Evolutionary conservation across 2,329 filamentous ascomycete species (phyloP).

Genomic region (Bipolaris oryzae): DNA sequence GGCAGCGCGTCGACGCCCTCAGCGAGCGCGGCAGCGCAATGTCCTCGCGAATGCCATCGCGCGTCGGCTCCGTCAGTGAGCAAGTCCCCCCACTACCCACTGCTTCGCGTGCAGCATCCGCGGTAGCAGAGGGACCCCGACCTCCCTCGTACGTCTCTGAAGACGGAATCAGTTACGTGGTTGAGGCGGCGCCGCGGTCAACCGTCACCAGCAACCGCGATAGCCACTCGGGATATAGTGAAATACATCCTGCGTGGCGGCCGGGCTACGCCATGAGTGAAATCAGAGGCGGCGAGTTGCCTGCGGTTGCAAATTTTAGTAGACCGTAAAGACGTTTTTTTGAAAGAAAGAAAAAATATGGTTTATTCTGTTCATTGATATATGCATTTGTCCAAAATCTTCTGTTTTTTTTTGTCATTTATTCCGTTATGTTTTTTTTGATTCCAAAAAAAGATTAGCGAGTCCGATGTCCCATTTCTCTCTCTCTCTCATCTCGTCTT

Average conservation of each 20-base stretch:
- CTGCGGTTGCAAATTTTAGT: background rate
- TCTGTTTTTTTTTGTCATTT: background rate
- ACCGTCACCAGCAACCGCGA: slow-evolving; percentile 11
- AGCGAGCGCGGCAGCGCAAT: slow-evolving; percentile 7
- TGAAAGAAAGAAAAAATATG: background rate
- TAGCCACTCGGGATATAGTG: slow-evolving; percentile 34
- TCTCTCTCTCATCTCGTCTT: too few relatives aligned
- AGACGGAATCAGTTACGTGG: slow-evolving; percentile 73
- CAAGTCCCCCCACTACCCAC: background rate
- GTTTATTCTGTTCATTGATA: too few relatives aligned
- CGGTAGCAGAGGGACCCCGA: slow-evolving; percentile 46
- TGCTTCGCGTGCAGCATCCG: background rate
- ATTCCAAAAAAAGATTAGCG: background rate
- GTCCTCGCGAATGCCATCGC: slow-evolving; percentile 8
- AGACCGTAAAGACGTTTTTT: background rate
- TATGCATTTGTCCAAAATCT: too few relatives aligned
- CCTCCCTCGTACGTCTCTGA: slow-evolving; percentile 80
- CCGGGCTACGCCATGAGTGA: slow-evolving; percentile 42
- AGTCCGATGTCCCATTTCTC: too few relatives aligned
- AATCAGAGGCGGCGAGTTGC: slow-evolving; percentile 24
- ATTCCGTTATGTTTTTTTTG: background rate
- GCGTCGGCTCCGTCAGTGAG: slow-evolving; percentile 6
- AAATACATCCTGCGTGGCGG: slow-evolving; percentile 48
- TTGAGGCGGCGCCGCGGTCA: slow-evolving; percentile 63
- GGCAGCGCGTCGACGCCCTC: slow-evolving; percentile 64